phyloP scores from a whole-genome alignment of 306 rosid genomes.

The Cucumis melo region DNA sequence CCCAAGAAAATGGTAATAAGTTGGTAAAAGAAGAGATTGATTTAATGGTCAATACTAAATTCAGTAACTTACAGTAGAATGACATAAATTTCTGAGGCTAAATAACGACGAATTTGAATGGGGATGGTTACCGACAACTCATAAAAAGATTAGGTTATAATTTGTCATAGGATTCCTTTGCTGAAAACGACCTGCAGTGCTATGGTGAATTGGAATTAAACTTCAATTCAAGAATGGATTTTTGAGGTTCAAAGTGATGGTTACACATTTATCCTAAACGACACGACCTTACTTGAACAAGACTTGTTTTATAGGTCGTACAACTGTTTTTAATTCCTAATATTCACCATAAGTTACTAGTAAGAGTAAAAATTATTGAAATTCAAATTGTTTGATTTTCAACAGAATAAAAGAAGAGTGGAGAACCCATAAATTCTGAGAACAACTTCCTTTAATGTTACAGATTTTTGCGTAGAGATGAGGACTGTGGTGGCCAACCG shows the following conservation, averaged over 20 bases:
- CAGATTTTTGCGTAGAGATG: neutral
- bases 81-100: neutral
- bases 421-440: neutral
- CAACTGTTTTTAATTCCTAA: too few species aligned
- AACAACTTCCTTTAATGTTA: neutral
- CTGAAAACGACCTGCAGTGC: slow-evolving; percentile 3
- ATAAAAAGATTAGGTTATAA: neutral
- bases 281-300: too few species aligned
- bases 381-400: neutral
- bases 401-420: neutral
- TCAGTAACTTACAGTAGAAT: neutral
- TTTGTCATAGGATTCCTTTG: slow-evolving; percentile 5
- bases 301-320: too few species aligned
- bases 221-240: neutral
- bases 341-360: neutral
- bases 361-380: neutral
- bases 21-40: neutral
- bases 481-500: neutral
- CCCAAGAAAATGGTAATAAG: neutral
- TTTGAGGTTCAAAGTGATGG: neutral
- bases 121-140: neutral
- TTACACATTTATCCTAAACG: neutral
- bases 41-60: neutral
- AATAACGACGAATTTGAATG: slow-evolving; percentile 1
- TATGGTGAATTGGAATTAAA: neutral